Evolutionary conservation across 805 yeast species (phyloP), one percentile per base, ranked within the genome.

Genomic region (Kodamaea fukazawae): DNA sequence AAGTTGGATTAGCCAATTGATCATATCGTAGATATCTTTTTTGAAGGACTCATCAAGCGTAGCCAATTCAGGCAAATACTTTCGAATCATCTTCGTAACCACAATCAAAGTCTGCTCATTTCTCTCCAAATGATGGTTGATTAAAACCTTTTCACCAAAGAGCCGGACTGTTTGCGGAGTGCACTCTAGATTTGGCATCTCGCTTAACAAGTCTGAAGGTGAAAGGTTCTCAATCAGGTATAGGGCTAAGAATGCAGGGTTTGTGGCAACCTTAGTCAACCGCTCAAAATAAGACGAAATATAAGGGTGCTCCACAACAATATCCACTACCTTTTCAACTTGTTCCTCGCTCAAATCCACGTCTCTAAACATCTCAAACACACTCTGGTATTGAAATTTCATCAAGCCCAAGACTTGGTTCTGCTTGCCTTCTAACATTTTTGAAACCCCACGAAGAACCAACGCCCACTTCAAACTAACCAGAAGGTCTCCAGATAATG

Each of bases 21-120:
- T 60, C 13, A 81, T 66, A 46, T 79, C 84, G 27, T 50, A 51
- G 32, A 71, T 68, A 35, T 78, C 82, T 3, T 62, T 62, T 13
- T 53, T 46, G 6, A 74, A 50, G 2, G 51, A 52, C 1, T 46
- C 52, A 7, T 55, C 49, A 0, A 34, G 25, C 4, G 37, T 40
- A 1, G 36, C 27, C 1, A 63, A 31, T 66, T 77, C 63, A 1
- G 48, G 51, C 3, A 58, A 42, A 29, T 67, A 53, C 1, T 46
- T 22, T 0, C 32, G 16, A 17, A 71, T 45, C 1, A 73, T 35
- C 25, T 50, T 53, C 25, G 72, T 63, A 0, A 67, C 53, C 0
- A 63, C 40, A n/a, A 53, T 34, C 1, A 71, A 37, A 0, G 75
- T 58, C 8, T 60, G 40, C 37, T 76, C 80, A 8, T 54, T 57